Conservation (phyloP, 2,329 filamentous ascomycete genomes). For the Calonectria henricotiae region DNA sequence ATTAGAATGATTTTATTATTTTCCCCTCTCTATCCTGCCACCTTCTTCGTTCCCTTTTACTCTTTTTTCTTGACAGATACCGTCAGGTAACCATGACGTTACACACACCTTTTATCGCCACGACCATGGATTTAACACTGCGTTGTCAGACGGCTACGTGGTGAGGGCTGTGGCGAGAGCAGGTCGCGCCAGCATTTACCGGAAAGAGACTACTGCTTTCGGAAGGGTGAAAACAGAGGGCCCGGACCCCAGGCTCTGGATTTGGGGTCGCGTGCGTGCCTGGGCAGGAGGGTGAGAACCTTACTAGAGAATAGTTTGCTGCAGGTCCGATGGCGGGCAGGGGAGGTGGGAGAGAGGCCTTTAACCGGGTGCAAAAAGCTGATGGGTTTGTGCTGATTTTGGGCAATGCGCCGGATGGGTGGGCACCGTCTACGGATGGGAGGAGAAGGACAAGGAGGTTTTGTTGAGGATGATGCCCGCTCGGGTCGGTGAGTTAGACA, state of each 20-base stretch:
- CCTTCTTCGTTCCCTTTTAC: no score
- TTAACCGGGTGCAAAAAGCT: slow-evolving; percentile 26
- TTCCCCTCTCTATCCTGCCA: no score
- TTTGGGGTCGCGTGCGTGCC: slow-evolving; percentile 19
- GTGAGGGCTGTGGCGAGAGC: no score
- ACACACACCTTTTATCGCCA: no score
- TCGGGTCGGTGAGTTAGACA: slow-evolving; percentile 31
- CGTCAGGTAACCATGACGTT: no score
- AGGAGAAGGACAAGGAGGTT: slow-evolving; percentile 29
- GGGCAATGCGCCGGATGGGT: slow-evolving; percentile 25
- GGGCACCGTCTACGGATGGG: slow-evolving; percentile 25
- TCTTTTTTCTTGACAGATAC: no score
- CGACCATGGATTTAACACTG: no score
- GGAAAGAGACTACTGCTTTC: slow-evolving; percentile 14
- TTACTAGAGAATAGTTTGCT: neutral
- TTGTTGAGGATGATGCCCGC: slow-evolving; percentile 38
- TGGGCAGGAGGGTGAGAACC: slow-evolving; percentile 8
- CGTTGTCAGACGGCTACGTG: neutral
- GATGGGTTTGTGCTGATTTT: slow-evolving; percentile 28
- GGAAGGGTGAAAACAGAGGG: slow-evolving; percentile 1
- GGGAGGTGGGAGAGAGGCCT: neutral
- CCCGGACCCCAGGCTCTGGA: slow-evolving; percentile 6
- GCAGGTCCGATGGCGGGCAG: slow-evolving; percentile 13
- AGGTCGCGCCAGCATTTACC: neutral
- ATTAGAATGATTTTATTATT: no score